A percentile compares a stretch with the other conserved stretches of the same genome.
These are phyloP conservation scores for Emergomyces pasteurianus DNA, from an alignment of 2,329 filamentous ascomycete species.

Conservation along the genomic window DNA sequence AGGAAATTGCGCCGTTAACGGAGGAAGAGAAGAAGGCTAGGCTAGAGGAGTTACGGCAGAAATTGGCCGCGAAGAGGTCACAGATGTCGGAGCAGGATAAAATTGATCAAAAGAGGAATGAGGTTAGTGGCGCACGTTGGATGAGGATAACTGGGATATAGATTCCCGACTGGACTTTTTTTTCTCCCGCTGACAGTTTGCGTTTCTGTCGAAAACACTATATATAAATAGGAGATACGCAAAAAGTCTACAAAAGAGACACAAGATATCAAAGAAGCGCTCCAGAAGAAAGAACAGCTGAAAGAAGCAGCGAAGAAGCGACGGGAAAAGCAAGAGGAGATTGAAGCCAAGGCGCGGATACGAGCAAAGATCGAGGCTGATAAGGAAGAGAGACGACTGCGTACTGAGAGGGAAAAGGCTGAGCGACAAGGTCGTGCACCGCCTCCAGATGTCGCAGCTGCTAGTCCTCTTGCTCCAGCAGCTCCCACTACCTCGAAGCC, in stretches of 20 bases:
- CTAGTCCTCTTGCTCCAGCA: constrained; percentile 25
- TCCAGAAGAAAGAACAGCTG: constrained; percentile 77
- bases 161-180: neutral
- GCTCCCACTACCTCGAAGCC: constrained; percentile 40
- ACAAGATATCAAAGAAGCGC: constrained; percentile 81
- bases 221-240: constrained; percentile 46
- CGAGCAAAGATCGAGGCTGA: constrained; percentile 91
- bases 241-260: constrained; percentile 80
- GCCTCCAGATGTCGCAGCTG: constrained; percentile 30
- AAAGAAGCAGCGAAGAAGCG: constrained; percentile 82
- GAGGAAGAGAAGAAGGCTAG: constrained; percentile 81
- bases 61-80: constrained; percentile 9
- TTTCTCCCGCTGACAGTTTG: neutral
- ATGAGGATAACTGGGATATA: neutral
- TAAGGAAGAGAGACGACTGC: constrained; percentile 76
- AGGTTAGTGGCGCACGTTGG: constrained; percentile 5
- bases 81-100: constrained; percentile 12
- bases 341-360: constrained; percentile 77
- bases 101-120: constrained; percentile 12
- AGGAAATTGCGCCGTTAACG: constrained; percentile 80
- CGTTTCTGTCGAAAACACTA: neutral
- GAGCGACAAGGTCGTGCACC: constrained; percentile 61
- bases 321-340: constrained; percentile 74
- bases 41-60: constrained; percentile 32
- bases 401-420: constrained; percentile 76